Evolutionary conservation across 1,284 basidiomycete genomes (phyloP).

Genomic region (Pterula multifida): DNA sequence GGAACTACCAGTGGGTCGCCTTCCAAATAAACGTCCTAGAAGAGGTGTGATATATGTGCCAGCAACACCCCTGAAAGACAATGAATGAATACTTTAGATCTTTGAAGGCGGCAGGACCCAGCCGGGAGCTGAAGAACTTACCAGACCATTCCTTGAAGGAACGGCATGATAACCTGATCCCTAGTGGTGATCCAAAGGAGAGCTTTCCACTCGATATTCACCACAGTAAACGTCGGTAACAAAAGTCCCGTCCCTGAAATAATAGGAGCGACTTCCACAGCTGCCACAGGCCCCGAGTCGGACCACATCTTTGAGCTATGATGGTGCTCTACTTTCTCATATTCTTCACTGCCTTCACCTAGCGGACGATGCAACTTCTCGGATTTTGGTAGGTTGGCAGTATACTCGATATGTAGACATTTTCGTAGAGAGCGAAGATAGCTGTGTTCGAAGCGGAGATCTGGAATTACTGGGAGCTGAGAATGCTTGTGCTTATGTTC

Average conservation of each 20-base stretch:
- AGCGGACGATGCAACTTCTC: neutral
- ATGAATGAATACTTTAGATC: neutral
- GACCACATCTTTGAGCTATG: neutral
- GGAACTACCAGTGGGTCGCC: neutral
- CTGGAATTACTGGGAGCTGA: neutral
- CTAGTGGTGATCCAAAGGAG: neutral
- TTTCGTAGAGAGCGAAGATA: neutral
- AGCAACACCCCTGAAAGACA: neutral
- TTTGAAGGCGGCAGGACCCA: no score
- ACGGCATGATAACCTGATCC: neutral
- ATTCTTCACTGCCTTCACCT: neutral
- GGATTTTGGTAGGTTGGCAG: no score
- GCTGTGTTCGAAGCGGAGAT: neutral
- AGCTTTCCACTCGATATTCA: neutral
- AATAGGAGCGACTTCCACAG: neutral
- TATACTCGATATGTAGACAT: neutral
- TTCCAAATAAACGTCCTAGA: neutral
- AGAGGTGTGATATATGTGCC: neutral
- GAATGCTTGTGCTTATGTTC: neutral
- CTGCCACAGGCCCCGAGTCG: neutral
- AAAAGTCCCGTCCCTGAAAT: neutral
- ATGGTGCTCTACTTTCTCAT: neutral
- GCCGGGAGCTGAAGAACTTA: no score
- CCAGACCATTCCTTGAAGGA: slow-evolving; percentile 1
- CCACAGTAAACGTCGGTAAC: neutral